Percentiles rank a stretch among this genome's conserved stretches.
Evolutionary conservation across 306 rosid species (phyloP).

Genomic region (Gastrolobium villosum): DNA sequence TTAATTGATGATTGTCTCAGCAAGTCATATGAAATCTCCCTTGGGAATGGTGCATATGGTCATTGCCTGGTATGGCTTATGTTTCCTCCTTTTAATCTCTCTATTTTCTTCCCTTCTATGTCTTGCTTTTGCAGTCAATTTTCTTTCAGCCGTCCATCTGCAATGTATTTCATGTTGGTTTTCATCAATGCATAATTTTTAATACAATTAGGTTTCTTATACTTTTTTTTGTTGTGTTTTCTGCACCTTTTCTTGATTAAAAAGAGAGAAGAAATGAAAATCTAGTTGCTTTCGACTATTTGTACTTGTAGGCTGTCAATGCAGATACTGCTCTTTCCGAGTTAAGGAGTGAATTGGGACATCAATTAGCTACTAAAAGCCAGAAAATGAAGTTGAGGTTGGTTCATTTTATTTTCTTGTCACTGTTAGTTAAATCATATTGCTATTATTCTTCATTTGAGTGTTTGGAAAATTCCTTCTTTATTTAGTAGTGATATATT

Average conservation of each 20-base stretch:
- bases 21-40: constrained; percentile 70
- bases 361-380: constrained; percentile 86
- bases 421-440: background rate
- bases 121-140: constrained; percentile 17
- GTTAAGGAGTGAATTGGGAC: constrained; percentile 89
- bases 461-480: constrained; percentile 7
- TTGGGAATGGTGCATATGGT: constrained; percentile 77
- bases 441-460: constrained; percentile 12
- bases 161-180: background rate
- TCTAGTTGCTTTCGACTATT: constrained; percentile 29
- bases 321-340: constrained; percentile 69
- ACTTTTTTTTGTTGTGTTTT: background rate
- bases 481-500: background rate
- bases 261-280: background rate
- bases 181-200: background rate
- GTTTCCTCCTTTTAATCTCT: background rate
- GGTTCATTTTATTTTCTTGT: constrained; percentile 37
- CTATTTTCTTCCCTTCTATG: constrained; percentile 12
- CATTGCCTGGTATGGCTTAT: constrained; percentile 72
- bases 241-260: background rate
- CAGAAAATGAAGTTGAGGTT: constrained; percentile 74
- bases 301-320: constrained; percentile 74
- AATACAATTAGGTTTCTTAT: background rate
- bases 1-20: constrained; percentile 67
- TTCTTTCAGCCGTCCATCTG: background rate